Conservation (phyloP, 805 yeast species). For the Babjeviella inositovora region DNA sequence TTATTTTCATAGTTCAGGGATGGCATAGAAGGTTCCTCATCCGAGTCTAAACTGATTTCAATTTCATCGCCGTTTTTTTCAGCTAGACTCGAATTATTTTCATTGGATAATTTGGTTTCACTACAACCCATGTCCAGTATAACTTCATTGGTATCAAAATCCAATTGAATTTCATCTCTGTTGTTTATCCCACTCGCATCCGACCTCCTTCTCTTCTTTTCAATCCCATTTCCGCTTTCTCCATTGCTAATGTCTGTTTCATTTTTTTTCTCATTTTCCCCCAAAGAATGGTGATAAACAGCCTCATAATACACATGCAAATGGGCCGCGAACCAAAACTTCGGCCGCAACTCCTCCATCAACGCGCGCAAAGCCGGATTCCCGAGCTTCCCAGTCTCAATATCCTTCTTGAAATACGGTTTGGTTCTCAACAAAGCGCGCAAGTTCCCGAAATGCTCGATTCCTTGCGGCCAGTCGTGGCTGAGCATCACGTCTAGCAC, state of each 20-base stretch:
- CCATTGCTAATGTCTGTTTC: slow-evolving; percentile 2
- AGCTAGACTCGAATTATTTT: slow-evolving; percentile 1
- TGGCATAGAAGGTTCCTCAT: slow-evolving; percentile 1
- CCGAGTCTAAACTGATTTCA: slow-evolving; percentile 5
- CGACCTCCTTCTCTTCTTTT: slow-evolving; percentile 2
- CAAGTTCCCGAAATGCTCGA: slow-evolving; percentile 50
- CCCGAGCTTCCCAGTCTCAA: slow-evolving; percentile 46
- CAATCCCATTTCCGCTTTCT: slow-evolving; percentile 1
- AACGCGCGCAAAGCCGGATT: slow-evolving; percentile 49
- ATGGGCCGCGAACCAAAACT: slow-evolving; percentile 81
- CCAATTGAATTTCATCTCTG: slow-evolving; percentile 12
- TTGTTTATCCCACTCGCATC: slow-evolving; percentile 5
- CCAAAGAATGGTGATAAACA: slow-evolving; percentile 17
- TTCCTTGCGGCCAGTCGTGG: slow-evolving; percentile 93
- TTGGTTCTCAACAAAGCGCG: slow-evolving; percentile 33
- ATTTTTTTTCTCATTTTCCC: slow-evolving; percentile 5
- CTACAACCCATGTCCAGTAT: slow-evolving; percentile 2
- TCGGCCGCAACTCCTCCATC: slow-evolving; percentile 39
- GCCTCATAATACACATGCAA: slow-evolving; percentile 68
- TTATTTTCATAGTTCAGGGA: slow-evolving; percentile 1
- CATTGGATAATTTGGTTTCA: too few relatives aligned
- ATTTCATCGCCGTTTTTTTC: slow-evolving; percentile 3
- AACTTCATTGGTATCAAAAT: slow-evolving; percentile 6
- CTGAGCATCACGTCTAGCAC: slow-evolving; percentile 43
- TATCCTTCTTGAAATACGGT: slow-evolving; percentile 54